Conservation (phyloP, 352 stramenopile species). For the Globisporangium cylindrosporum region DNA sequence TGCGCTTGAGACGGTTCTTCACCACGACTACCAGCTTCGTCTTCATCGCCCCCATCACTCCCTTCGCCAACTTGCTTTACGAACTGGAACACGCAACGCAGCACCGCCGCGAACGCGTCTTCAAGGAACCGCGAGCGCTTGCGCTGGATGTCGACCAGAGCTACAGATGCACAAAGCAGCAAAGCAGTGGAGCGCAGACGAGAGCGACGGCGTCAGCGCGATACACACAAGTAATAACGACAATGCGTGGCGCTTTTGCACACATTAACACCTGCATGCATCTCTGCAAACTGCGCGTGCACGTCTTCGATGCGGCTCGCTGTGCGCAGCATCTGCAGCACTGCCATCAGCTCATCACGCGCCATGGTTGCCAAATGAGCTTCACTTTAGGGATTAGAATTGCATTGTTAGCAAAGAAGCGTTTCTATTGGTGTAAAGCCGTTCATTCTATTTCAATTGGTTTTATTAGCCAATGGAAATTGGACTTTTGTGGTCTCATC, state of each 20-base stretch:
- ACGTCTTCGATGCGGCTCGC: constrained; percentile 5
- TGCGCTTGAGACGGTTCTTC: neutral
- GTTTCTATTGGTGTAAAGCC: neutral
- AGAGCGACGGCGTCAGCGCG: neutral
- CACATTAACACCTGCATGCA: constrained; percentile 7
- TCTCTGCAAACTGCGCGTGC: constrained; percentile 3
- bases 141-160: constrained; percentile 45
- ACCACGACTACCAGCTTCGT: neutral
- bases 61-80: neutral
- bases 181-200: neutral
- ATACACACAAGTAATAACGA: neutral
- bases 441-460: neutral
- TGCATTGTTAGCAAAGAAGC: too few species aligned
- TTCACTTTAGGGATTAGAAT: neutral
- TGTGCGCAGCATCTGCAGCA: constrained; percentile 16
- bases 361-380: constrained; percentile 5
- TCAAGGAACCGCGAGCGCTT: constrained; percentile 74
- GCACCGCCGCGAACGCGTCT: constrained; percentile 50
- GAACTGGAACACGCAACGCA: constrained; percentile 27
- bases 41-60: neutral
- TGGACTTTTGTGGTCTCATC: too few species aligned
- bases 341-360: constrained; percentile 15
- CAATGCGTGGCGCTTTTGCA: too few species aligned
- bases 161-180: constrained; percentile 19
- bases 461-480: too few species aligned